phyloP scores from a whole-genome alignment of 768 basidiomycete species.

The Daedalea quercina region DNA sequence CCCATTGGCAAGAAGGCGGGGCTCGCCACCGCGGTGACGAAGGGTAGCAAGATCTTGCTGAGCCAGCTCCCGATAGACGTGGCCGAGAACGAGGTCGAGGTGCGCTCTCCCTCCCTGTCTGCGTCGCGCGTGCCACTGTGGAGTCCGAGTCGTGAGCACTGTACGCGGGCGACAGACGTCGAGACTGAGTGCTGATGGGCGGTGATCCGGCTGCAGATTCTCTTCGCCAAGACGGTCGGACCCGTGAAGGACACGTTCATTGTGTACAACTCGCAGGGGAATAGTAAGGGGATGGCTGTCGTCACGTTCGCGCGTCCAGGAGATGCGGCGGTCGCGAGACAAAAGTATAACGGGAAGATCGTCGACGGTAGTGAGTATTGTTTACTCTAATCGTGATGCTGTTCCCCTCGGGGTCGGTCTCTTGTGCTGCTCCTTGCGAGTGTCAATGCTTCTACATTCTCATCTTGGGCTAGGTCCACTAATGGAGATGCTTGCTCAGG shows the following conservation, averaged over 20 bases:
- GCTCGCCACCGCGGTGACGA: not conserved
- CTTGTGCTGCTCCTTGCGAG: too few relatives aligned
- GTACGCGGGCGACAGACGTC: too few relatives aligned
- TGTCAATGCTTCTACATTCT: too few relatives aligned
- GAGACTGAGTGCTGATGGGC: slow-evolving; percentile 1
- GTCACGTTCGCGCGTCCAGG: slow-evolving; percentile 57
- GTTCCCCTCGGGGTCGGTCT: not conserved
- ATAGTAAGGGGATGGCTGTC: slow-evolving; percentile 76
- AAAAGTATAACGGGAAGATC: slow-evolving; percentile 71
- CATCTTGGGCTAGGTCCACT: not conserved
- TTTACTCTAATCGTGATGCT: too few relatives aligned
- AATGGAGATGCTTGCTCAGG: slow-evolving; percentile 30
- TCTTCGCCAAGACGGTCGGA: slow-evolving; percentile 73
- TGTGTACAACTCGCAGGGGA: slow-evolving; percentile 69
- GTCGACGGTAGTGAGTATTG: slow-evolving; percentile 51
- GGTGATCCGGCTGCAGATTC: slow-evolving; percentile 39
- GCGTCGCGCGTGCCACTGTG: not conserved
- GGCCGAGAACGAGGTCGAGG: slow-evolving; percentile 61
- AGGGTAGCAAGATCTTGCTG: slow-evolving; percentile 62
- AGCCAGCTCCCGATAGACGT: slow-evolving; percentile 66
- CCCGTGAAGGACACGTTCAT: slow-evolving; percentile 65
- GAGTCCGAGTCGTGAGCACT: too few relatives aligned
- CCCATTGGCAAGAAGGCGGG: slow-evolving; percentile 8
- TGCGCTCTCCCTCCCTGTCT: slow-evolving; percentile 18
- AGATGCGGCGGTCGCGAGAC: slow-evolving; percentile 56